Evolutionary conservation across 2,329 filamentous ascomycete species (phyloP).

Genomic region (Fusarium sp.): DNA sequence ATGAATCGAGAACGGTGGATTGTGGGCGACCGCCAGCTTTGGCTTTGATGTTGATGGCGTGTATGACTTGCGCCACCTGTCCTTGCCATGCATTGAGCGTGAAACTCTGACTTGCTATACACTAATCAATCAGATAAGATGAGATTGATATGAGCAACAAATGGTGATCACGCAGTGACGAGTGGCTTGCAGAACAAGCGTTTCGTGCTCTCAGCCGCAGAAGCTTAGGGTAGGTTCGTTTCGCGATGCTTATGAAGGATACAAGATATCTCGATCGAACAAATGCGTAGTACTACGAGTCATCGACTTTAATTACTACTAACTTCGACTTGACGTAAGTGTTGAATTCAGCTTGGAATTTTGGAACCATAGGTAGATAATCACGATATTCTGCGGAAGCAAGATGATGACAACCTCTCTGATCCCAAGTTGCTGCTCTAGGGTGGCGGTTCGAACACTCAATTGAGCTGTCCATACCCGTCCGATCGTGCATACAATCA

Average conservation of each 20-base stretch:
- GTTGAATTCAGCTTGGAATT: no score
- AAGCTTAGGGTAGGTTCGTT: conserved; percentile 13
- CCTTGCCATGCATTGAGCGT: background rate
- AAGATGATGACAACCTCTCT: no score
- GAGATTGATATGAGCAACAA: conserved; percentile 10
- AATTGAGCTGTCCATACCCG: no score
- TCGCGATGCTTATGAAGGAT: background rate
- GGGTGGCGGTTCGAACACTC: no score
- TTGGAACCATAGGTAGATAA: no score
- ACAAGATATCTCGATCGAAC: background rate
- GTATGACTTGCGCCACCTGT: background rate
- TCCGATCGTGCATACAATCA: no score
- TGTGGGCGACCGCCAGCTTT: background rate
- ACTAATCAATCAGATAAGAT: conserved; percentile 27
- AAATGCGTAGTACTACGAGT: no score
- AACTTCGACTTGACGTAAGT: background rate
- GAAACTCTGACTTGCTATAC: background rate
- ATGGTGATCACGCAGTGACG: background rate
- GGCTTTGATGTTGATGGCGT: background rate
- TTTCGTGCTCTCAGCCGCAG: rapidly evolving
- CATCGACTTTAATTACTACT: background rate
- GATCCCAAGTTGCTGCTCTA: no score
- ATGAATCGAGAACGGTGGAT: background rate
- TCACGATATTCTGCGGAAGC: no score
- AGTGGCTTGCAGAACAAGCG: background rate